These are phyloP conservation scores for Nematocida major DNA, from an alignment of 371 early-diverging fungal genomes.

Conservation along the genomic window DNA sequence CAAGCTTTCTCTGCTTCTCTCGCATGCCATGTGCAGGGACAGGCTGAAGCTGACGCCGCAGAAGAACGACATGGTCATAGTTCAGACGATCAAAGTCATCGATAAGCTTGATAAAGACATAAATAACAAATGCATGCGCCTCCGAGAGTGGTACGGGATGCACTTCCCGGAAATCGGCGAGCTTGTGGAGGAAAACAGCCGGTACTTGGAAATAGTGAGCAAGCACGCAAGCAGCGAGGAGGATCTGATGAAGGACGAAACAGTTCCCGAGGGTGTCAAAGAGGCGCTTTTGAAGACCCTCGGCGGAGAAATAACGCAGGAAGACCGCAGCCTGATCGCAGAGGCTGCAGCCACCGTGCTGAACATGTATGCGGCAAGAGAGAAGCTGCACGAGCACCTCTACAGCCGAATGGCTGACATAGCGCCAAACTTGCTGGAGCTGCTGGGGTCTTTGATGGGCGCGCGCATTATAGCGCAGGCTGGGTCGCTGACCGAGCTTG, in stretches of 20 bases:
- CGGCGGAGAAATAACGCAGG: slow-evolving; percentile 80
- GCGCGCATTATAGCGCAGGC: slow-evolving; percentile 80
- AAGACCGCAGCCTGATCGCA: slow-evolving; percentile 76
- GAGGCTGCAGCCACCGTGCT: slow-evolving; percentile 74
- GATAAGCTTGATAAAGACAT: slow-evolving; percentile 88
- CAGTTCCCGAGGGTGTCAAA: slow-evolving; percentile 10
- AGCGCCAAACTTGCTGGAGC: slow-evolving; percentile 79
- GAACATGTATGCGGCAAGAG: slow-evolving; percentile 74
- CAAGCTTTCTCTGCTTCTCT: slow-evolving; percentile 24
- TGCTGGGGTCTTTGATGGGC: slow-evolving; percentile 81
- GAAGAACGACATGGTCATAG: slow-evolving; percentile 75
- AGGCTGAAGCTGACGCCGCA: slow-evolving; percentile 26
- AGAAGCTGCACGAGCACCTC: slow-evolving; percentile 77
- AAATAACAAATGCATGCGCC: slow-evolving; percentile 86
- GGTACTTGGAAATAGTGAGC: slow-evolving; percentile 69
- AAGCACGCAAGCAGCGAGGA: slow-evolving; percentile 49
- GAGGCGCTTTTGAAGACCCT: slow-evolving; percentile 67
- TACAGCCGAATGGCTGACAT: slow-evolving; percentile 77
- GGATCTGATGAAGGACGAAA: not conserved
- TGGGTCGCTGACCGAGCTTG: slow-evolving; percentile 77
- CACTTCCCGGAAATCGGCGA: slow-evolving; percentile 80
- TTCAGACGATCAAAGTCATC: slow-evolving; percentile 79
- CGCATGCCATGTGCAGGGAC: slow-evolving; percentile 33
- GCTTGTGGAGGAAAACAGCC: slow-evolving; percentile 71
- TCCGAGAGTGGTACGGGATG: slow-evolving; percentile 85